Percentiles rank a stretch among this genome's conserved stretches.
phyloP scores from a whole-genome alignment of 2,329 filamentous ascomycete genomes.

The Hymenotorrendiella dingleyae region DNA sequence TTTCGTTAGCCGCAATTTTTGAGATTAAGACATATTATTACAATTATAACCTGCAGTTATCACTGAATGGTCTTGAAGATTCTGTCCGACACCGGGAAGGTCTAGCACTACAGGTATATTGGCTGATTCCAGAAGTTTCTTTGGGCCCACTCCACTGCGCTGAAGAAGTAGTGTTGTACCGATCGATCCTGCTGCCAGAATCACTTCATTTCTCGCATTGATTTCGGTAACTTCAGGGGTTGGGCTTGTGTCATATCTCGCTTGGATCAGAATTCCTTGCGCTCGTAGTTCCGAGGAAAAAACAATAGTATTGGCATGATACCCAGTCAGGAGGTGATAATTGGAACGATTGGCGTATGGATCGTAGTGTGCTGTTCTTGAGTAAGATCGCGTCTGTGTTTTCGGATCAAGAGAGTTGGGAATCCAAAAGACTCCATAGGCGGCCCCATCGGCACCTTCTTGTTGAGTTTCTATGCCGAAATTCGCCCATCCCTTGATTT shows the following conservation, averaged over 20 bases:
- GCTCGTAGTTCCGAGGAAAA: slow-evolving; percentile 24
- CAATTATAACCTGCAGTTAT: slow-evolving; percentile 9
- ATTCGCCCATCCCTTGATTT: slow-evolving; percentile 5
- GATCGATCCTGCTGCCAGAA: slow-evolving; percentile 32
- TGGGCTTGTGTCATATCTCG: no score
- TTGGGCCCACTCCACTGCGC: slow-evolving; percentile 25
- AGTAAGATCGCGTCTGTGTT: slow-evolving; percentile 31
- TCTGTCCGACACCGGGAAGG: slow-evolving; percentile 36
- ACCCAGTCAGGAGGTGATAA: slow-evolving; percentile 54
- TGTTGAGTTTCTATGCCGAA: slow-evolving; percentile 2
- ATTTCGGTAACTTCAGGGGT: no score
- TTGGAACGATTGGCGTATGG: slow-evolving; percentile 35
- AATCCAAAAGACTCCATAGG: slow-evolving; percentile 11
- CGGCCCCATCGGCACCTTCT: slow-evolving; percentile 9
- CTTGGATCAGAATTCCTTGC: background rate
- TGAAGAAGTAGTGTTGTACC: slow-evolving; percentile 19
- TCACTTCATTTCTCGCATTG: slow-evolving; percentile 31
- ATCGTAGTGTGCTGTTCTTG: slow-evolving; percentile 36
- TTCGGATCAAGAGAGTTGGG: slow-evolving; percentile 9
- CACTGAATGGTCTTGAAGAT: slow-evolving; percentile 30
- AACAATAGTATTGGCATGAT: slow-evolving; percentile 47
- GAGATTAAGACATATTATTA: background rate
- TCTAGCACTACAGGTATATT: slow-evolving; percentile 32
- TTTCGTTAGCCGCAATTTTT: background rate
- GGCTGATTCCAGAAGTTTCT: slow-evolving; percentile 26